Evolutionary conservation across 2,329 filamentous ascomycete genomes (phyloP).

Genomic region (Xylariaceae sp.): DNA sequence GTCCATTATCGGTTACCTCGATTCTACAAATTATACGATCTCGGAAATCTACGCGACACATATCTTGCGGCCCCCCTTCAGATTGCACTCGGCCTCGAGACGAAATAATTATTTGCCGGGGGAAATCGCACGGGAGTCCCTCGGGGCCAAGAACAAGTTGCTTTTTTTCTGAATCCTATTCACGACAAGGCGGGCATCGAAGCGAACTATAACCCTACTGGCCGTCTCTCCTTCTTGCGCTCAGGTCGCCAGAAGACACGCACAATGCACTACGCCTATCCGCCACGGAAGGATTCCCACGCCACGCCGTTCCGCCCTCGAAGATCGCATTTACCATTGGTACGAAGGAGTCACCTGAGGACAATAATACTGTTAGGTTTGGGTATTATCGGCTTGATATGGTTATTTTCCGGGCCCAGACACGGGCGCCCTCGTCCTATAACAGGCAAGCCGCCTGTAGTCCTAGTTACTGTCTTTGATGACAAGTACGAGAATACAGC

Average conservation of each 20-base stretch:
- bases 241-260: slow-evolving; percentile 2
- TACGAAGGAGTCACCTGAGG: slow-evolving; percentile 59
- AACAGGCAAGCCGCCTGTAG: slow-evolving; percentile 56
- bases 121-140: not conserved
- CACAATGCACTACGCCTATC: slow-evolving; percentile 84
- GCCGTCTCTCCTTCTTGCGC: slow-evolving; percentile 1
- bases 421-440: slow-evolving; percentile 33
- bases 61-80: slow-evolving; percentile 3
- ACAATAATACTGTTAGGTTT: slow-evolving; percentile 50
- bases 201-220: not conserved
- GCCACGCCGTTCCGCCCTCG: slow-evolving; percentile 64
- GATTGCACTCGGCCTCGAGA: not conserved
- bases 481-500: slow-evolving; percentile 54
- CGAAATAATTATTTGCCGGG: not conserved
- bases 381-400: slow-evolving; percentile 53
- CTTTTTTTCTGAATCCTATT: not conserved
- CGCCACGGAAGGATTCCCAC: slow-evolving; percentile 75
- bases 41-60: not conserved
- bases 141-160: slow-evolving; percentile 1
- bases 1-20: slow-evolving; percentile 3
- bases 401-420: slow-evolving; percentile 45
- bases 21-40: not conserved
- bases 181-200: not conserved
- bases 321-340: slow-evolving; percentile 47
- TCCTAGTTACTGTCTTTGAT: slow-evolving; percentile 83